Conservation (phyloP, 202 grass and related monocot genomes). For the Panicum virgatum region DNA sequence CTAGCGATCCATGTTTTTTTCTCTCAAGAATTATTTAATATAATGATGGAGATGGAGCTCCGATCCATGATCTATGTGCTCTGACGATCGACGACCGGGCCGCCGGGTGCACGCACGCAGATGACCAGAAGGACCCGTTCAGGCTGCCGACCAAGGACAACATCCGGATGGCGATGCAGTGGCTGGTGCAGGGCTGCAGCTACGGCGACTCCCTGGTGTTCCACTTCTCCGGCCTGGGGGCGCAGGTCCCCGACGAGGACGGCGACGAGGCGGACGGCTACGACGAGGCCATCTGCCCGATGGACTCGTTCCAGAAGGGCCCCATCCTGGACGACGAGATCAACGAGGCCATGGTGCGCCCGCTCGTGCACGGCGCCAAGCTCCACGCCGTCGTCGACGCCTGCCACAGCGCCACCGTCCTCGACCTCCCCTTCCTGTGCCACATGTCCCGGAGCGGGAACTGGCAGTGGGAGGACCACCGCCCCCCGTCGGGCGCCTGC, state of each 20-base stretch:
- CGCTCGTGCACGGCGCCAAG: constrained; percentile 58
- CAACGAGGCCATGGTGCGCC: constrained; percentile 76
- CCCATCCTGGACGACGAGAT: constrained; percentile 90
- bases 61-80: not conserved
- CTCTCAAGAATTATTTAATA: too few relatives aligned
- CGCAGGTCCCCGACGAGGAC: constrained; percentile 59
- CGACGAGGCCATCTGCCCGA: constrained; percentile 89
- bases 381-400: constrained; percentile 90
- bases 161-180: constrained; percentile 71
- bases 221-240: constrained; percentile 78
- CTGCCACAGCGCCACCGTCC: constrained; percentile 77
- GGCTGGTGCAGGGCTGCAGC: constrained; percentile 72
- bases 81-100: too few relatives aligned
- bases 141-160: constrained; percentile 73
- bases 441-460: constrained; percentile 50
- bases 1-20: too few relatives aligned
- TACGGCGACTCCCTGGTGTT: constrained; percentile 84
- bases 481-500: constrained; percentile 34
- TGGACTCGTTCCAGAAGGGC: constrained; percentile 72
- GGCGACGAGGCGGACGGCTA: constrained; percentile 71
- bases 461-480: constrained; percentile 67
- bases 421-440: constrained; percentile 83
- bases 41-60: too few relatives aligned
- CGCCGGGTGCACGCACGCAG: too few relatives aligned
- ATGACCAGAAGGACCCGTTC: constrained; percentile 58